These are phyloP conservation scores for Calocybe gambosa DNA, from an alignment of 1,284 basidiomycete species.

Conservation along the genomic window DNA sequence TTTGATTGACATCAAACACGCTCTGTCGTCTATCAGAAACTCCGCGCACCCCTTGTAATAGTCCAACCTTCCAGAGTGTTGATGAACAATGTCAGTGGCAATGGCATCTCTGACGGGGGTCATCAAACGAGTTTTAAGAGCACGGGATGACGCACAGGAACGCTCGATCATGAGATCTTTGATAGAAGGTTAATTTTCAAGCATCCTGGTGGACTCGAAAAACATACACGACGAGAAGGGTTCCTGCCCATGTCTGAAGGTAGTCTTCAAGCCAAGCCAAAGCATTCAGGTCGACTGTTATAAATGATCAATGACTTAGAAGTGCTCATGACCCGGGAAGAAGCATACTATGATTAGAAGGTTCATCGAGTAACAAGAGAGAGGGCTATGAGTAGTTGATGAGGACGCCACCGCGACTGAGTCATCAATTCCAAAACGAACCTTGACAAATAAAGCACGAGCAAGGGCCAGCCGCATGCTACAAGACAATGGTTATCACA, in stretches of 20 bases:
- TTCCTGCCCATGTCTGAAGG: constrained; percentile 93
- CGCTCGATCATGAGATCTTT: constrained; percentile 92
- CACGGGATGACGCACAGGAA: constrained; percentile 65
- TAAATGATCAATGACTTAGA: constrained; percentile 1
- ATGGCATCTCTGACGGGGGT: constrained; percentile 68
- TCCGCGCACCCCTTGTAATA: constrained; percentile 78
- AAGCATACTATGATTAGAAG: constrained; percentile 88
- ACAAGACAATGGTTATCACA: constrained; percentile 3
- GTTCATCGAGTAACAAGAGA: constrained; percentile 87
- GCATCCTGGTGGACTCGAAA: neutral
- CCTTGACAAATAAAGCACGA: constrained; percentile 92
- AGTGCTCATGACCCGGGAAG: neutral
- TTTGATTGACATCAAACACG: constrained; percentile 1
- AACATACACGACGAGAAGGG: constrained; percentile 83
- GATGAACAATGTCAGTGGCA: constrained; percentile 94
- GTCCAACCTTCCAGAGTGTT: constrained; percentile 92
- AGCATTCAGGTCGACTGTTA: constrained; percentile 69
- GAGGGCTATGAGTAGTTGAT: constrained; percentile 43
- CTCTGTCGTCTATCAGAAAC: neutral
- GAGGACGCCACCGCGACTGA: neutral
- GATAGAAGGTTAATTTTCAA: constrained; percentile 4
- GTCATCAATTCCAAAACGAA: constrained; percentile 9
- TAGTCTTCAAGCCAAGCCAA: constrained; percentile 92
- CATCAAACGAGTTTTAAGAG: neutral
- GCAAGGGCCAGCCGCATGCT: constrained; percentile 84